A percentile compares a stretch with the other conserved stretches of the same genome.
phyloP scores from a whole-genome alignment of 78 protist species.

The Chrysochromulina parva region DNA sequence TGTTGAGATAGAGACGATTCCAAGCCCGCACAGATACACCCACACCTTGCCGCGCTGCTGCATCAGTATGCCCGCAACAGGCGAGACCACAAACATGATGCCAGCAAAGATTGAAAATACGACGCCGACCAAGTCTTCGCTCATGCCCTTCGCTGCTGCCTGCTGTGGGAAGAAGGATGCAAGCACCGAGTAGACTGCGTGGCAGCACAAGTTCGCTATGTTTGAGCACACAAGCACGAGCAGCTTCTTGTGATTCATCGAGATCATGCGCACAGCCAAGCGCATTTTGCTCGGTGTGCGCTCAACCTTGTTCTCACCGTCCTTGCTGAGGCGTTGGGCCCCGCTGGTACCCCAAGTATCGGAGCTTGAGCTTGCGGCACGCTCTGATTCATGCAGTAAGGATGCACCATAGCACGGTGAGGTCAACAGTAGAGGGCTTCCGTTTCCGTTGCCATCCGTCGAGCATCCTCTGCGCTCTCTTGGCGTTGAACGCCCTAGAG shows the following conservation, averaged over 20 bases:
- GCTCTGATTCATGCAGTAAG: no score
- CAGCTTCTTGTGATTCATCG: neutral
- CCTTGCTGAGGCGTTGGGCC: no score
- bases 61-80: neutral
- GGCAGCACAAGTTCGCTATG: neutral
- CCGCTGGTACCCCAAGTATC: no score
- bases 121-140: neutral
- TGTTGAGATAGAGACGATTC: neutral
- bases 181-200: neutral
- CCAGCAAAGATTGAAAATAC: neutral
- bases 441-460: no score
- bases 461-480: no score
- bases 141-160: neutral
- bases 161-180: constrained; percentile 4
- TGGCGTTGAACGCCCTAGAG: no score
- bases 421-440: no score
- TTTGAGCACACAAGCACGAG: neutral
- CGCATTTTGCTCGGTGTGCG: no score
- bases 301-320: no score
- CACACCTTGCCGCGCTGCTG: neutral
- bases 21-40: neutral
- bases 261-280: no score
- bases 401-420: no score
- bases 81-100: neutral
- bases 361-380: no score